Conservation (phyloP, 1,284 basidiomycete species). For the Apiotrichum domesticum region DNA sequence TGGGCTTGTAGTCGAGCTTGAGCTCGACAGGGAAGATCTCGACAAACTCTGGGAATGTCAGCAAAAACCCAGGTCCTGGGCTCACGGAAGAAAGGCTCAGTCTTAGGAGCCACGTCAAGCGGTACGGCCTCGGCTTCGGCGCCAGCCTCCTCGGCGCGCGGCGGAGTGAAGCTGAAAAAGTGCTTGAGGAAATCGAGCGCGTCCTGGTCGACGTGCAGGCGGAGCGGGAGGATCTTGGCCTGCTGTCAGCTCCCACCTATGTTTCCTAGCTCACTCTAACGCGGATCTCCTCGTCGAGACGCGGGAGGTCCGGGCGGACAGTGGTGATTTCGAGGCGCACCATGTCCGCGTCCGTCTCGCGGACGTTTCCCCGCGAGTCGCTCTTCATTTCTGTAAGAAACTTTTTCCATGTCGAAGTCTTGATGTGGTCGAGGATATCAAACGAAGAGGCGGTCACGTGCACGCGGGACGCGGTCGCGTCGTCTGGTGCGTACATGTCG, state of each 20-base stretch:
- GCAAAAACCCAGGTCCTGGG: neutral
- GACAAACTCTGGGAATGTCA: conserved; percentile 35
- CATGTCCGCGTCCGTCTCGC: conserved; percentile 89
- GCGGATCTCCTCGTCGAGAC: conserved; percentile 65
- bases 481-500: conserved; percentile 58
- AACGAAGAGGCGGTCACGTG: conserved; percentile 63
- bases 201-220: conserved; percentile 95
- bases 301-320: conserved; percentile 59
- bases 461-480: conserved; percentile 58
- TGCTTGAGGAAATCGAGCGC: conserved; percentile 96
- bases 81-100: conserved; percentile 47
- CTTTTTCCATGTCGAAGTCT: conserved; percentile 96
- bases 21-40: conserved; percentile 62
- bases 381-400: conserved; percentile 80
- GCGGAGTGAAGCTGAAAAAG: conserved; percentile 83
- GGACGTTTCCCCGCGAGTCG: conserved; percentile 73
- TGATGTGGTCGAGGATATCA: conserved; percentile 94
- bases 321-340: conserved; percentile 72
- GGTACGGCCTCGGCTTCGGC: neutral
- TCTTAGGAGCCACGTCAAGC: conserved; percentile 34
- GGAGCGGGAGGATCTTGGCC: conserved; percentile 81
- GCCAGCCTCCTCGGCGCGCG: conserved; percentile 36
- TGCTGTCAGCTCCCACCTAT: conserved; percentile 34
- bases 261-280: conserved; percentile 59
- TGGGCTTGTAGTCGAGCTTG: conserved; percentile 97